Conservation (phyloP, 306 rosid species). For the Canavalia ensiformis region DNA sequence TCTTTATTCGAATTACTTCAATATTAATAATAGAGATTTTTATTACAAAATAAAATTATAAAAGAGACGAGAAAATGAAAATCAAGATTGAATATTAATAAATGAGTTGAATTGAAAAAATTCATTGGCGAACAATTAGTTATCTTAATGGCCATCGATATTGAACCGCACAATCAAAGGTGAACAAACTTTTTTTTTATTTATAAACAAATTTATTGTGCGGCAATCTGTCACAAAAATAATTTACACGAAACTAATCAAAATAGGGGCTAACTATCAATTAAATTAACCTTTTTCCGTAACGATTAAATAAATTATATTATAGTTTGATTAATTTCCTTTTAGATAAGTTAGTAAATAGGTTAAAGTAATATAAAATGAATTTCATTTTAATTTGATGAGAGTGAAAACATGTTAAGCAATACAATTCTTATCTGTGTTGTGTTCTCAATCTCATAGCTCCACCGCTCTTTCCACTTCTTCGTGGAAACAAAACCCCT, state of each 20-base stretch:
- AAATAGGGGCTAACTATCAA: not conserved
- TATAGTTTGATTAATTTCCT: not conserved
- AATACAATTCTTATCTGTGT: not conserved
- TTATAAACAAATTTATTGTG: not conserved
- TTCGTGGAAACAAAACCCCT: slow-evolving; percentile 38
- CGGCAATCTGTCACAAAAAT: not conserved
- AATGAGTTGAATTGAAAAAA: too few relatives aligned
- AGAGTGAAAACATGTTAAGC: not conserved
- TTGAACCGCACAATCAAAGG: not conserved
- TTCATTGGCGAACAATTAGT: too few relatives aligned
- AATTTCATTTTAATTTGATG: not conserved
- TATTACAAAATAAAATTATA: too few relatives aligned
- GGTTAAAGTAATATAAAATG: not conserved
- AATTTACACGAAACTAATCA: not conserved
- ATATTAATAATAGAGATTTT: too few relatives aligned
- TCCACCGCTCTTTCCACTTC: slow-evolving; percentile 52
- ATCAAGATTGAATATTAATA: too few relatives aligned
- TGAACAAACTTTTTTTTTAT: not conserved
- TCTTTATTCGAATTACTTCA: too few relatives aligned
- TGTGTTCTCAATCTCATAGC: not conserved
- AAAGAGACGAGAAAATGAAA: too few relatives aligned
- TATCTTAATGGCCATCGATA: too few relatives aligned
- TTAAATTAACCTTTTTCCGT: not conserved
- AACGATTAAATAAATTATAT: not conserved
- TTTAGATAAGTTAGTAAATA: not conserved